phyloP scores from a whole-genome alignment of 2,329 filamentous ascomycete genomes.

The Bretziella fagacearum region DNA sequence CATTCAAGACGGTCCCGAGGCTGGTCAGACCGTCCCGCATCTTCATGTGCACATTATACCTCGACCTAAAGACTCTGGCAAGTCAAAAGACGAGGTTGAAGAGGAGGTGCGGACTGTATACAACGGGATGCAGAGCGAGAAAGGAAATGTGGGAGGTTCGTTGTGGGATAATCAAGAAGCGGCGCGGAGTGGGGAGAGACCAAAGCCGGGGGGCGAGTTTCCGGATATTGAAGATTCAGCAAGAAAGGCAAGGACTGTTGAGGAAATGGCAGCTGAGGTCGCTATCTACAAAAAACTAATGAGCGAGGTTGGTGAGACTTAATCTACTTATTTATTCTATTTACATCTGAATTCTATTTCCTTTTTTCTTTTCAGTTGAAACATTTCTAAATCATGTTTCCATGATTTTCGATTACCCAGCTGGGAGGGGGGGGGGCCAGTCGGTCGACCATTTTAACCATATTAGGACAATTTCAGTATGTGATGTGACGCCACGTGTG shows the following conservation, averaged over 20 bases:
- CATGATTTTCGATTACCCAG: no score
- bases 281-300: slow-evolving; percentile 41
- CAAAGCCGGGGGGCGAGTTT: slow-evolving; percentile 39
- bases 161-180: slow-evolving; percentile 35
- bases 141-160: slow-evolving; percentile 63
- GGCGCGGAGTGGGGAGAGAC: slow-evolving; percentile 22
- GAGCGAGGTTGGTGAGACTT: slow-evolving; percentile 23
- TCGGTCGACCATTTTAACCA: slow-evolving; percentile 3
- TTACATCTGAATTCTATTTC: no score
- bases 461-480: not conserved
- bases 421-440: no score
- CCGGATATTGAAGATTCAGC: slow-evolving; percentile 54
- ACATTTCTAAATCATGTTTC: not conserved
- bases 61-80: slow-evolving; percentile 33
- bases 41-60: slow-evolving; percentile 89
- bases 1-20: slow-evolving; percentile 79
- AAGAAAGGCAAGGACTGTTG: slow-evolving; percentile 47
- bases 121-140: slow-evolving; percentile 63
- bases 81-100: slow-evolving; percentile 24
- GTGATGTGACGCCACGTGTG: slow-evolving; percentile 6
- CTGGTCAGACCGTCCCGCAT: slow-evolving; percentile 87
- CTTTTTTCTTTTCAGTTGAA: not conserved
- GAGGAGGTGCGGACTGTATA: slow-evolving; percentile 58
- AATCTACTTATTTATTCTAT: no score
- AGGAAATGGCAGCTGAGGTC: slow-evolving; percentile 70